A percentile compares a stretch with the other conserved stretches of the same genome.
Evolutionary conservation across 345 rosid genomes (phyloP).

Genomic region (Syzygium jambos): DNA sequence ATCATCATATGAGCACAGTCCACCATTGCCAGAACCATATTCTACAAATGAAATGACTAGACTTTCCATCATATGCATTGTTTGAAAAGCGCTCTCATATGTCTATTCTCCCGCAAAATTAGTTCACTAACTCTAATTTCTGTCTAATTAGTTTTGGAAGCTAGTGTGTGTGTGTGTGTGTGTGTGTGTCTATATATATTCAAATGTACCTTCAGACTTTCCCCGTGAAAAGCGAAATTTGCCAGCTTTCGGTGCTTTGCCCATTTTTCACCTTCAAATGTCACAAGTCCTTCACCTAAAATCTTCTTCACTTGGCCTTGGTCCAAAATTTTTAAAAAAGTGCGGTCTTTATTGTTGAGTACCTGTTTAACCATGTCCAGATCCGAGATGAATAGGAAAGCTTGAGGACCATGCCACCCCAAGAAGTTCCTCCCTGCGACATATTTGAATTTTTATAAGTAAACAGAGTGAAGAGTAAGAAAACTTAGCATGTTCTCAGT

Average conservation of each 20-base stretch:
- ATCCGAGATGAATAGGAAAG: conserved; percentile 23
- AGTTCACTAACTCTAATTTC: neutral
- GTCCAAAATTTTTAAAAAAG: neutral
- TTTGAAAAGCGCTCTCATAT: neutral
- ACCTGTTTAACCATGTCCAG: conserved; percentile 23
- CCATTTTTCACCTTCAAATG: conserved; percentile 21
- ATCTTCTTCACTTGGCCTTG: neutral
- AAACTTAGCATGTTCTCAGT: neutral
- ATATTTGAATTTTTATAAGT: neutral
- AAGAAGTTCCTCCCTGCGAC: conserved; percentile 18
- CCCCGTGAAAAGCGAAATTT: conserved; percentile 24
- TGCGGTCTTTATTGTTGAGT: conserved; percentile 10
- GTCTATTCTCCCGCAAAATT: neutral
- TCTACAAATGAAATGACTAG: neutral
- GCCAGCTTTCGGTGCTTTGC: conserved; percentile 22
- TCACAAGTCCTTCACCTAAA: conserved; percentile 24
- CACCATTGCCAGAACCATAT: conserved; percentile 24
- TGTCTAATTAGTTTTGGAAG: rapidly evolving
- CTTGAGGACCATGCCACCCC: conserved; percentile 10
- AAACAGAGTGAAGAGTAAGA: neutral
- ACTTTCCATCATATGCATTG: no score
- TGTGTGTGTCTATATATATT: no score
- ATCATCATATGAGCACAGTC: conserved; percentile 31
- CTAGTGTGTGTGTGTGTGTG: no score
- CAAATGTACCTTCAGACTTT: conserved; percentile 19